Base-by-base conservation (phyloP, 73 alveolate genomes). In the Stentor roeselii region DNA sequence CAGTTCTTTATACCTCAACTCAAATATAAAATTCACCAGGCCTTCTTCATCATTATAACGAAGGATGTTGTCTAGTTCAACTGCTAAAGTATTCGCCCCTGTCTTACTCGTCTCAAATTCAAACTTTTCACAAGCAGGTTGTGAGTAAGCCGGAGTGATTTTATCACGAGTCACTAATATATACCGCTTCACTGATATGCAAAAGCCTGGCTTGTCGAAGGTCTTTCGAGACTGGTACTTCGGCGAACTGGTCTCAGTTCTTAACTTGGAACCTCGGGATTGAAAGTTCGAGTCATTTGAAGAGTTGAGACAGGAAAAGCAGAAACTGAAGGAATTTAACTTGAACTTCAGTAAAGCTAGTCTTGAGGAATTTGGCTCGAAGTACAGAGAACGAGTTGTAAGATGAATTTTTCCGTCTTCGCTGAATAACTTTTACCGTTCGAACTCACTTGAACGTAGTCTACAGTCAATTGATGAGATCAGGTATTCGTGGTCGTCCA, bases 101-200 rank as follows among this genome's bases (percentile, higher is more conserved):
- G 21, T n/a, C 34, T 67, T 36, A 32, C 34, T 67, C 27, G 37
- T 67, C 37, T 67, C 80, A 34, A 67, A 67, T 32, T 67, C 80
- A 67, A 67, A 67, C 2, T 21, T 32, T 2, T 67, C 80, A 21
- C 14, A 21, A 0, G 80, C n/a, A 67, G n/a, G 21, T 67, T 67
- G 80, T 11, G 80, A 67, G 34, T 21, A 67, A 67, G 80, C 80
- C 14, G 80, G 80, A n/a, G 80, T 32, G 41, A 67, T 67, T 67
- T 21, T 21, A 21, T 67, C 80, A 27, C 80, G 37, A 27, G 80
- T 67, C 34, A 67, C 37, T 34, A 67, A n/a, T 21, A 67, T 21
- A 34, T 27, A 67, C 34, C 80, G 21, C 34, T 67, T 67, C 50
- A n/a, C 37, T 15, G n/a, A 21, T 21, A 67, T 67, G 2, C 37